Evolutionary conservation across 352 stramenopile species (phyloP), one percentile per base, ranked within the genome.

Genomic region (Globisporangium carolinianum): DNA sequence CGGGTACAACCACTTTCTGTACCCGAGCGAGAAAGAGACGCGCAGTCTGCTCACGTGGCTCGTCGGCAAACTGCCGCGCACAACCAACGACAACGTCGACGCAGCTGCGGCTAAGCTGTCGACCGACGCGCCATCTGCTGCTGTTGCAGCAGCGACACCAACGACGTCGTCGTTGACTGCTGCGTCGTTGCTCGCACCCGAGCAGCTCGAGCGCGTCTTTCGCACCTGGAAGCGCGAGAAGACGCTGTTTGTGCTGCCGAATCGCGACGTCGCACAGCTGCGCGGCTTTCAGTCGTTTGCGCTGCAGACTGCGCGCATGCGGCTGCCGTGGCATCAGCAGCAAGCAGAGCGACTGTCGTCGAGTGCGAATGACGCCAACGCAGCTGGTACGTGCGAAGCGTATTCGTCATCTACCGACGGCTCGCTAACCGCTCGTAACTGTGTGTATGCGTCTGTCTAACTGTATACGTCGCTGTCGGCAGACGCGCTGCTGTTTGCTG

Each of bases 1-100:
- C 55, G 85, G 87, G 0, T 96, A 96, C 67, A 94, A 94, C 57
- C 76, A 94, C 63, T 90, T 96, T 49, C 61, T 96, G 59, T 96
- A 96, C 61, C 87, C 87, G 15, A 91, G 60, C 15, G 87, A 92
- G 67, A 86, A 86, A 55, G 79, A 92, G 50, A 91, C 87, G 53
- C 74, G 80, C 10, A 75, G 68, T 7, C 86, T 96, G 48, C 62
- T 96, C 41, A 83, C 81, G 42, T 96, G 79, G 79, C 60, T 96
- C 4, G 77, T 96, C 14, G 69, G 83, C 37, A 91, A 89, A 55
- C 46, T 96, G 8, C 84, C 86, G 35, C 73, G 67, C 9, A 64
- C 61, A 55, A 64, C 24, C 2, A 6, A n/a, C 1, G 63, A 57
- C 39, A 14, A 11, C 47, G 17, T 14, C 24, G 53, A 39, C 7